Evolutionary conservation across 2,329 filamentous ascomycete species (phyloP), one percentile per base, ranked within the genome.

Genomic region (Aspergillus thermomutatus): DNA sequence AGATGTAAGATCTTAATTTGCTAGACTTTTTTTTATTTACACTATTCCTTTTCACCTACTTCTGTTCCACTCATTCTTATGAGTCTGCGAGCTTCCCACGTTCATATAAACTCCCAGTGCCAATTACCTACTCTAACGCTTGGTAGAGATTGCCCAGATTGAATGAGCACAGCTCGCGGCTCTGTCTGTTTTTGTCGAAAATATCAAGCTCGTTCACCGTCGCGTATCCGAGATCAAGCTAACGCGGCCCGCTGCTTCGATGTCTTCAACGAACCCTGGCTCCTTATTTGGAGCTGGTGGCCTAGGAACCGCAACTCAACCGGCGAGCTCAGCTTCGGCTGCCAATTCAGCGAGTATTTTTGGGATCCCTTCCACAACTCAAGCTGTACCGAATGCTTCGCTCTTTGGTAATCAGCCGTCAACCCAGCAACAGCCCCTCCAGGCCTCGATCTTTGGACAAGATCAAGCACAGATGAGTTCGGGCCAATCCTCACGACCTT

Each of bases 261-360:
- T 64, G 62, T 47, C 61, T 46, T 64, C 62, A 47, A 61, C 62
- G 34, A 66, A 60, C 26, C 56, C 66, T 19, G 53, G 64, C 48
- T 70, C 72, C 53, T 55, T 70, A 50, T 72, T 72, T 57, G 68
- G 69, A 58, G 64, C 64, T 25, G 61, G 60, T 54, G 65, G 64
- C 28, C 54, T 71, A 49, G 66, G 69, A 23, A 55, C 61, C 19
- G 48, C 66, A 25, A 56, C 64, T 23, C 64, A 69, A 46, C 54
- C 65, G 11, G 62, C 65, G 7, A 66, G 64, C 55, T 61, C 70
- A 34, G 70, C 70, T 41, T 63, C 65, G 23, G 55, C 65, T 41
- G 67, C 60, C 37, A 72, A 67, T 56, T 55, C 66, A 14, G 57
- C 68, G 3, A 69, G 63, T 49, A 54, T 64, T 5, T 69, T 72